Evolutionary conservation across 1,139 yeast genomes (phyloP).

Genomic region (Arxiozyma heterogenica): DNA sequence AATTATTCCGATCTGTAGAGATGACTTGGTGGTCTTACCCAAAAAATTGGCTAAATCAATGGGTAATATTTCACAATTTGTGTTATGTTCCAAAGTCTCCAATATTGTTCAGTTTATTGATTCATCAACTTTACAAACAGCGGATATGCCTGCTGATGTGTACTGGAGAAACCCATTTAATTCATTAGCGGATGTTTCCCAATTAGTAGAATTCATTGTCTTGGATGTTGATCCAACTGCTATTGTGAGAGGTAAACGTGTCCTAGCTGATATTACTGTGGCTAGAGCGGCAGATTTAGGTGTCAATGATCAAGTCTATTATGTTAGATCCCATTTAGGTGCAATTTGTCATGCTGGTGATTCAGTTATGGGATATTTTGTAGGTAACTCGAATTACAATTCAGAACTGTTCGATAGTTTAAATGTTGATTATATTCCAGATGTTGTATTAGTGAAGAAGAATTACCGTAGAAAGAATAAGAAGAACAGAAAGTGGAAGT

Average conservation of each 20-base stretch:
- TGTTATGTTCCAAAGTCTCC: slow-evolving; percentile 73
- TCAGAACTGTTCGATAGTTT: slow-evolving; percentile 72
- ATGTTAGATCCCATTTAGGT: slow-evolving; percentile 84
- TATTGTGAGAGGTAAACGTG: slow-evolving; percentile 66
- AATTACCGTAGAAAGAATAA: slow-evolving; percentile 71
- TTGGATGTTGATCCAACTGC: slow-evolving; percentile 94
- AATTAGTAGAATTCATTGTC: slow-evolving; percentile 79
- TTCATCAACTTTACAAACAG: slow-evolving; percentile 69
- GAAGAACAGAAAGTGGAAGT: slow-evolving; percentile 83
- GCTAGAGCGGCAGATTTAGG: slow-evolving; percentile 84
- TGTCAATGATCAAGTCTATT: slow-evolving; percentile 67
- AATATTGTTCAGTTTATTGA: slow-evolving; percentile 81
- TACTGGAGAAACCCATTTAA: slow-evolving; percentile 86
- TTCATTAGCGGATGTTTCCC: slow-evolving; percentile 66
- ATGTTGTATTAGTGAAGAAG: slow-evolving; percentile 86
- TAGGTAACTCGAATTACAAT: slow-evolving; percentile 78
- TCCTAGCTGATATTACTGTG: slow-evolving; percentile 82
- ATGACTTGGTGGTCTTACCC: slow-evolving; percentile 87
- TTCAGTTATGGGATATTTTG: slow-evolving; percentile 81
- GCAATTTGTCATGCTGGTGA: slow-evolving; percentile 95
- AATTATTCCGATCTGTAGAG: slow-evolving; percentile 95
- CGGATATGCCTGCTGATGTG: slow-evolving; percentile 65
- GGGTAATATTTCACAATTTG: slow-evolving; percentile 79
- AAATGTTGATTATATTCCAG: slow-evolving; percentile 58
- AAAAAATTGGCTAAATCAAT: slow-evolving; percentile 70